Evolutionary conservation across 148 eudicot species (phyloP), one percentile per base, ranked within the genome.

Genomic region (Rhododendron ovatum): DNA sequence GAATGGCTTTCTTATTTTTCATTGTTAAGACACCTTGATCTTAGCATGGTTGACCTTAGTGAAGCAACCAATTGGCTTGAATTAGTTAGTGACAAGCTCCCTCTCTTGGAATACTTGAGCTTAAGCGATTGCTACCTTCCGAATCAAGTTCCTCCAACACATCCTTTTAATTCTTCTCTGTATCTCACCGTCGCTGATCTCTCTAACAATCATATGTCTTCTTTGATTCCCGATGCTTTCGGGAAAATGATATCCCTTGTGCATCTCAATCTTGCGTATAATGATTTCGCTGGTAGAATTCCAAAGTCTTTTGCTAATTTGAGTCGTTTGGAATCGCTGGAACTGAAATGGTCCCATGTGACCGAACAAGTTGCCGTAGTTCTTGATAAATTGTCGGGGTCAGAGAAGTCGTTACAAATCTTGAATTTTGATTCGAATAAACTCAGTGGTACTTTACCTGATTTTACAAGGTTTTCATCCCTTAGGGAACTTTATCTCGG

Each of bases 1-100:
- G 73, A 61, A 14, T 82, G 84, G 84, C 33, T 82, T 59, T 82
- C 84, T 82, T 28, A 37, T 35, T 69, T 82, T 37, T 26, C 84
- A 59, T 39, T 11, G n/a, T 20, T 82, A 39, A 82, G 74, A 3
- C 33, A 82, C 84, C 73, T 59, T 18, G 71, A 82, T 22, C 69
- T 82, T 35, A 7, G 0, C 1, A 0, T 0, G 3, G 84, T 57
- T 18, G 33, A 51, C 7, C 74, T 82, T 2, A 63, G 75, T 51
- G 3, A 61, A 51, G 84, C 84, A 37, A 24, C 33, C 13, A n/a
- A 63, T 63, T 82, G 75, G 75, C 18, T 41, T 24, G 33, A 63
- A 82, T 4, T 18, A 9, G 15, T 39, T 0, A 63, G 67, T 6
- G 13, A 24, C 14, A 59, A 22, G 10, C 84, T 82, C 3, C 75